Percentiles rank a stretch among this genome's conserved stretches.
Conservation (phyloP, 2,329 filamentous ascomycete genomes). For the Phialemonium atrogriseum region DNA sequence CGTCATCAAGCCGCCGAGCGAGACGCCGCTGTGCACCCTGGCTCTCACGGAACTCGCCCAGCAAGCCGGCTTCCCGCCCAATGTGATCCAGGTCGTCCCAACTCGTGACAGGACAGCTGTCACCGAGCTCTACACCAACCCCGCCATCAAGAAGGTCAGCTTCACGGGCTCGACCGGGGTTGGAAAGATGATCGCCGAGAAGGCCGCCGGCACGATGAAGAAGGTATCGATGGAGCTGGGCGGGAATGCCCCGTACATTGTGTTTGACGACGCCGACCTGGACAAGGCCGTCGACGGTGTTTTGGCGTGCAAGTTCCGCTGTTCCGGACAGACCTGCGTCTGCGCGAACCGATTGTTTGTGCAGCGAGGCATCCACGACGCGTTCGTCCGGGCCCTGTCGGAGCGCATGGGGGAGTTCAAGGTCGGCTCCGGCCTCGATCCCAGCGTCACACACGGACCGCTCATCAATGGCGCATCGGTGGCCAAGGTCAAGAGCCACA, state of each 20-base stretch:
- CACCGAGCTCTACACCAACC: constrained; percentile 5
- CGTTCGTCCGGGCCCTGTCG: constrained; percentile 13
- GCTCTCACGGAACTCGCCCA: constrained; percentile 57
- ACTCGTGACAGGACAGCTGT: constrained; percentile 7
- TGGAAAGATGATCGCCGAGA: constrained; percentile 48
- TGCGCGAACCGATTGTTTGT: constrained; percentile 19
- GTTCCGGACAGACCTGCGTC: constrained; percentile 56
- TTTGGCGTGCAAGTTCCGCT: constrained; percentile 23
- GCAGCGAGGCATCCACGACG: constrained; percentile 11
- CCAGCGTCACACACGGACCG: constrained; percentile 11
- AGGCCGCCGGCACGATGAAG: constrained; percentile 53
- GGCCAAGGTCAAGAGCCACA: constrained; percentile 11
- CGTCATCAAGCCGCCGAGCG: constrained; percentile 61
- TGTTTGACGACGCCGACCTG: constrained; percentile 55
- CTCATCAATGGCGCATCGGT: constrained; percentile 11
- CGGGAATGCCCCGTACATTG: constrained; percentile 55
- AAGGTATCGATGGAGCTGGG: constrained; percentile 58
- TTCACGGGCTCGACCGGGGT: constrained; percentile 57
- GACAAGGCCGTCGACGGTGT: constrained; percentile 46
- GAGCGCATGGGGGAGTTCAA: constrained; percentile 6
- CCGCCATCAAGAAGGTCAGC: constrained; percentile 41
- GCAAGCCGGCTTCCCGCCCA: constrained; percentile 58
- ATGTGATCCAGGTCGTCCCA: constrained; percentile 36
- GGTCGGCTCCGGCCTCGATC: constrained; percentile 8
- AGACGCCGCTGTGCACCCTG: constrained; percentile 61